Evolutionary conservation across 1,139 yeast species (phyloP), one percentile per base, ranked within the genome.

Genomic region (Suhomyces choctaworum): DNA sequence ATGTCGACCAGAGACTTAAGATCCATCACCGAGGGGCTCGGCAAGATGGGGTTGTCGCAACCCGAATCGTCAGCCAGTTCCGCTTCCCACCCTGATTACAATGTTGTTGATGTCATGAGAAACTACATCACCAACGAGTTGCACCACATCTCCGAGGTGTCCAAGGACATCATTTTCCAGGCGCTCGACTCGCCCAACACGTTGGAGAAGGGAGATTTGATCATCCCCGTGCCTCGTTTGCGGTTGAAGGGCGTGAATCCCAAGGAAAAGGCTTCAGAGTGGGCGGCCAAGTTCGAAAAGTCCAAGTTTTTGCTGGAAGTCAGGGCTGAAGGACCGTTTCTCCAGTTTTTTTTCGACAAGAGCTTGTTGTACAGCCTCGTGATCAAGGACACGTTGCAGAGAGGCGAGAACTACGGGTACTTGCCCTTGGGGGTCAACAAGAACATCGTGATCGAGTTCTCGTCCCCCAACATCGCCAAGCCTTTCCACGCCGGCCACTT

Each of bases 401-500:
- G 85, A 63, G 70, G 68, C 27, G 62, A 67, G 8, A 66, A 69
- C 27, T 92, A 78, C 59, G 99, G 99, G 47, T 65, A 80, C 36
- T 70, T 84, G 48, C 85, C 90, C 32, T 55, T 87, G 39, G 97
- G 95, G 33, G 66, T 67, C 27, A 82, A 81, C 48, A 83, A 92
- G 65, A 85, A 73, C 51, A 72, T 83, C 16, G 56, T 89, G 34
- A 76, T 94, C 49, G 99, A 92, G 63, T 92, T 94, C 56, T 88
- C 97, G 4, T 90, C 97, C 30, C 99, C 99, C 48, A 92, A 92
- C 62, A 92, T 92, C 56, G 99, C 99, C 48, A 92, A 92, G 66
- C 98, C 98, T 10, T 92, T 92, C 84, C 99, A 92, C 58, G 99
- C 99, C 41, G 99, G 99, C 40, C 99, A 92, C 64, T 80, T 92